Evolutionary conservation across 1,284 basidiomycete species (phyloP).

Genomic region (Puccinia hordei): DNA sequence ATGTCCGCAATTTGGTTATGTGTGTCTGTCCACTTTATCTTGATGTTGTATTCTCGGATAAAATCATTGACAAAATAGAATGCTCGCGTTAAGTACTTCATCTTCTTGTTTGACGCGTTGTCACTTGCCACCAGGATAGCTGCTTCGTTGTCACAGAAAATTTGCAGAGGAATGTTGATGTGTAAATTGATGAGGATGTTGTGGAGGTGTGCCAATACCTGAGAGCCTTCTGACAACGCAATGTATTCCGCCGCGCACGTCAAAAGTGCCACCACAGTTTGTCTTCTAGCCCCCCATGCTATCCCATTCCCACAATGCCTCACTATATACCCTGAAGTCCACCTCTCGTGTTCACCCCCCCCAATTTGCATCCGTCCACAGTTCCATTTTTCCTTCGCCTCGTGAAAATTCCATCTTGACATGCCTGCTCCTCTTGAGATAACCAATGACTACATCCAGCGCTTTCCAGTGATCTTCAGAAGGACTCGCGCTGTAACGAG

Average conservation of each 20-base stretch:
- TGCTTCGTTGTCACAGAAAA: slow-evolving; percentile 23
- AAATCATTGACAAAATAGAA: too few relatives aligned
- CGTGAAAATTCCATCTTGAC: too few relatives aligned
- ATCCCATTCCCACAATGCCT: too few relatives aligned
- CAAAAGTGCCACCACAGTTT: background rate
- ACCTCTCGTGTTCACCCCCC: too few relatives aligned
- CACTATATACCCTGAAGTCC: too few relatives aligned
- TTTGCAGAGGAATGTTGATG: background rate
- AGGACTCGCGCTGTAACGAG: background rate
- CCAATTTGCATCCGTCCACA: too few relatives aligned
- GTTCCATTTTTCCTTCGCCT: too few relatives aligned
- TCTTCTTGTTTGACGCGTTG: too few relatives aligned
- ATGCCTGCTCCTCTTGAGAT: background rate
- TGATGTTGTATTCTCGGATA: slow-evolving; percentile 14
- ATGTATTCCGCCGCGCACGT: too few relatives aligned
- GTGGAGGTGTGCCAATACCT: background rate
- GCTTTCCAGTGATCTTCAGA: too few relatives aligned
- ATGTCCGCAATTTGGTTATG: background rate
- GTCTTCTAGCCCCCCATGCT: too few relatives aligned
- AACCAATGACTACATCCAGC: slow-evolving; percentile 11
- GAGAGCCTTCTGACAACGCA: background rate
- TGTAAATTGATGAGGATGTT: background rate
- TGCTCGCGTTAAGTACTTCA: too few relatives aligned
- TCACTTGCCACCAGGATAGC: slow-evolving; percentile 15
- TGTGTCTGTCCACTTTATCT: background rate